These are phyloP conservation scores for Telopea speciosissima DNA, from an alignment of 177 flowering plant species.

Conservation along the genomic window DNA sequence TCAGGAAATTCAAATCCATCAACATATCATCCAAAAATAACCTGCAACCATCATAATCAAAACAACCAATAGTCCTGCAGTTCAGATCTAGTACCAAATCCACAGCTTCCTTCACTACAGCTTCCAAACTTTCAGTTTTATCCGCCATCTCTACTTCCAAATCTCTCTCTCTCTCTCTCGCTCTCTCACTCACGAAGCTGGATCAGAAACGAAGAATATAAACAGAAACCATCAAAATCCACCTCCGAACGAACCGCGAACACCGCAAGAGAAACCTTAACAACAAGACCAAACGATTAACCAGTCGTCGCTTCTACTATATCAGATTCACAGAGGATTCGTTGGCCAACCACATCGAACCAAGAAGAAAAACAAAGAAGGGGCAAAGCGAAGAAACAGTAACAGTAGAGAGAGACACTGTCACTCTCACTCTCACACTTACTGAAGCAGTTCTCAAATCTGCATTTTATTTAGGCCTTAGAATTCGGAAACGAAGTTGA, in stretches of 20 bases:
- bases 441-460: too few relatives aligned
- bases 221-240: too few relatives aligned
- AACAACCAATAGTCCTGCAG: neutral
- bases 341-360: too few relatives aligned
- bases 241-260: too few relatives aligned
- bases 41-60: constrained; percentile 6
- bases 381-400: neutral
- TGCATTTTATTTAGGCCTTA: too few relatives aligned
- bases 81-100: constrained; percentile 88
- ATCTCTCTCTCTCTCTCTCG: neutral
- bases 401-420: neutral
- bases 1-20: constrained; percentile 11
- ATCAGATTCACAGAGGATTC: too few relatives aligned
- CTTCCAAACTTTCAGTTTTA: constrained; percentile 71
- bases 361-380: neutral
- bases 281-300: neutral
- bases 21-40: neutral
- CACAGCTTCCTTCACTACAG: constrained; percentile 87
- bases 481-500: neutral
- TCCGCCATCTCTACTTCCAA: constrained; percentile 47
- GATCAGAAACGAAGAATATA: too few relatives aligned
- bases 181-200: neutral
- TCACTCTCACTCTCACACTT: too few relatives aligned
- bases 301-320: neutral
- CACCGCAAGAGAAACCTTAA: too few relatives aligned